Evolutionary conservation across 2,329 filamentous ascomycete species (phyloP), one percentile per base, ranked within the genome.

Genomic region (Sphaerulina musiva): DNA sequence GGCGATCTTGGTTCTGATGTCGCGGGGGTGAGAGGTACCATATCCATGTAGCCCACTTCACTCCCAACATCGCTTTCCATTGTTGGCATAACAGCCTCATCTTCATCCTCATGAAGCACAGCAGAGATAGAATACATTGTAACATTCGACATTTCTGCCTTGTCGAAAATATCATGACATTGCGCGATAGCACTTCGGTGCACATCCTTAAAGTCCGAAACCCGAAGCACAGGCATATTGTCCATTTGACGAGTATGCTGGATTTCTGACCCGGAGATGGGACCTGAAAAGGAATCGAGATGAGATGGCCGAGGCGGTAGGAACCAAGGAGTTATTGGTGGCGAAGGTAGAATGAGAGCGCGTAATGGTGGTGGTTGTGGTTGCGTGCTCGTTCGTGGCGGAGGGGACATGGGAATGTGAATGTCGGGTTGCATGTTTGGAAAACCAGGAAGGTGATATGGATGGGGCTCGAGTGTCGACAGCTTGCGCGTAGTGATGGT

Each of bases 321-420:
- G 14, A 14, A 40, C 32, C 41, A 14, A 20, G 40, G 38, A 9
- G 46, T 26, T 9, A 31, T 20, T n/a, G 40, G 41, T 31, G 41
- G 29, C 11, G 31, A 43, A 9, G 51, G 51, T 9, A 54, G 29
- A 11, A 54, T 7, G 31, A 54, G 51, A 23, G 51, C 32, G 20
- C 51, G 46, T 9, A 40, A 17, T 29, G 38, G n/a, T 38, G 34
- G 10, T 4, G 26, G n/a, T 38, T 6, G 10, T 36, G 5, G 34
- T 39, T 20, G 14, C 11, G 6, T 26, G 29, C 36, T 23, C 41
- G 10, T 9, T 20, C 41, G 40, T 20, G 46, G 40, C 3, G 46
- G n/a, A 34, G 46, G 41, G 9, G 46, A 49, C 26, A 45, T 46
- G 38, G 52, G 32, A 14, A 50, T 46, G 34, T 26, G 46, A 32